Percentiles rank a stretch among this genome's conserved stretches.
Evolutionary conservation across 1,139 yeast species (phyloP).

Genomic region (Lodderomyces theae): DNA sequence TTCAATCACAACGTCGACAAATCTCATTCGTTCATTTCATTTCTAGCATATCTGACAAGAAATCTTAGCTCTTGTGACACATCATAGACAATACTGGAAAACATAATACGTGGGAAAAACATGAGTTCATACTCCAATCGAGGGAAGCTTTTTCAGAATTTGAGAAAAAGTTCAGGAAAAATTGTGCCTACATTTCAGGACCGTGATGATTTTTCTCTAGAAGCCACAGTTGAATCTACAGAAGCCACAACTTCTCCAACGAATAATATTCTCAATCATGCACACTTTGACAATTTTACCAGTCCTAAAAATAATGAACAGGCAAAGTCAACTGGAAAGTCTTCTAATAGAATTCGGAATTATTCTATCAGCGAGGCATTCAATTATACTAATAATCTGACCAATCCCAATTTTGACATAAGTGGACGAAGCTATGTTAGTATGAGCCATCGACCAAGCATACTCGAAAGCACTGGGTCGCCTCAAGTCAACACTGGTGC

Average conservation of each 20-base stretch:
- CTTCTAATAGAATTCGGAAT: constrained; percentile 16
- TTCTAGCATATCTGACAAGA: too few relatives aligned
- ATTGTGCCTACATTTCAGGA: not conserved
- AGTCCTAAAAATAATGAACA: not conserved
- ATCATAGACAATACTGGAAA: not conserved
- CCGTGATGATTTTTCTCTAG: constrained; percentile 1
- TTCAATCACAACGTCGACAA: too few relatives aligned
- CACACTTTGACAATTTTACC: not conserved
- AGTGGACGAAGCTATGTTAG: constrained; percentile 47
- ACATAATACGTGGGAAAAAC: too few relatives aligned
- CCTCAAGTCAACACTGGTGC: constrained; percentile 46
- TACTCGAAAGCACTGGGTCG: constrained; percentile 19
- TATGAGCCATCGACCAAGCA: constrained; percentile 22
- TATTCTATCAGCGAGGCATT: constrained; percentile 29
- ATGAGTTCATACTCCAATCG: not conserved
- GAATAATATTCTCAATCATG: not conserved
- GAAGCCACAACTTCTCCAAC: constrained; percentile 1
- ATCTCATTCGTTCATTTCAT: too few relatives aligned
- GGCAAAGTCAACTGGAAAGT: not conserved
- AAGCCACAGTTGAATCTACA: constrained; percentile 1
- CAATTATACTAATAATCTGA: constrained; percentile 19
- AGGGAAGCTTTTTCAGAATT: not conserved
- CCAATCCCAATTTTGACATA: constrained; percentile 32
- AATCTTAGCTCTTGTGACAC: not conserved
- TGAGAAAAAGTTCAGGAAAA: not conserved